phyloP scores from a whole-genome alignment of 2,329 filamentous ascomycete genomes.

The Aspergillus sp. region DNA sequence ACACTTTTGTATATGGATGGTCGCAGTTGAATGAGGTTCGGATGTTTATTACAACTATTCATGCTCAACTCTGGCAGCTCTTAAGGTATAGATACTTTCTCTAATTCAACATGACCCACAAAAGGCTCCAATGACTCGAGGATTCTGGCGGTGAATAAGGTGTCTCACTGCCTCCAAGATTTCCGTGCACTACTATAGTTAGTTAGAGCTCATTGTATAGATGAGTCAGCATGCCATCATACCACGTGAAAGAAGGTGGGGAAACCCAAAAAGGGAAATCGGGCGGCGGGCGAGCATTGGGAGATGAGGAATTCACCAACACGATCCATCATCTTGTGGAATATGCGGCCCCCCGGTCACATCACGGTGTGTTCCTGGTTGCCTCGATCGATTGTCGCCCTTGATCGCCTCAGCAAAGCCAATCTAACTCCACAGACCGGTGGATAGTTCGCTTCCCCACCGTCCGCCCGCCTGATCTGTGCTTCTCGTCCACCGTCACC shows the following conservation, averaged over 20 bases:
- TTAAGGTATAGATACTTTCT: too few relatives aligned
- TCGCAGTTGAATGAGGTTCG: background rate
- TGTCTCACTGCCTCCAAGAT: too few relatives aligned
- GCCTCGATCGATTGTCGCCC: slow-evolving; percentile 3
- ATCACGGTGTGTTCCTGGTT: slow-evolving; percentile 4
- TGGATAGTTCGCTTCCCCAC: slow-evolving; percentile 10
- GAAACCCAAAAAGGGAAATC: slow-evolving; percentile 20
- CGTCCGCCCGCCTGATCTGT: slow-evolving; percentile 9
- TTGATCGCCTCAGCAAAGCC: slow-evolving; percentile 8
- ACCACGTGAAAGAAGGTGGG: slow-evolving; percentile 17
- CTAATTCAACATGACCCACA: background rate
- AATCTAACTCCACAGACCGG: slow-evolving; percentile 12
- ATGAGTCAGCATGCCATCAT: slow-evolving; percentile 8
- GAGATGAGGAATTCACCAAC: slow-evolving; percentile 6
- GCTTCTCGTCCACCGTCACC: slow-evolving; percentile 6
- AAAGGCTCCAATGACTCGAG: too few relatives aligned
- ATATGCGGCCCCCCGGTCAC: slow-evolving; percentile 5
- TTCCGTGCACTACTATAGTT: too few relatives aligned
- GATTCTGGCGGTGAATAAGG: too few relatives aligned
- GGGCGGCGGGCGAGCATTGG: slow-evolving; percentile 21
- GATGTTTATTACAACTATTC: background rate
- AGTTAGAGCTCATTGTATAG: too few relatives aligned
- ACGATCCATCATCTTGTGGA: slow-evolving; percentile 4
- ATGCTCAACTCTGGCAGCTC: too few relatives aligned
- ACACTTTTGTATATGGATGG: background rate